These are phyloP conservation scores for Dendrobium officinale DNA, from an alignment of 106 monocot genomes.

Conservation along the genomic window DNA sequence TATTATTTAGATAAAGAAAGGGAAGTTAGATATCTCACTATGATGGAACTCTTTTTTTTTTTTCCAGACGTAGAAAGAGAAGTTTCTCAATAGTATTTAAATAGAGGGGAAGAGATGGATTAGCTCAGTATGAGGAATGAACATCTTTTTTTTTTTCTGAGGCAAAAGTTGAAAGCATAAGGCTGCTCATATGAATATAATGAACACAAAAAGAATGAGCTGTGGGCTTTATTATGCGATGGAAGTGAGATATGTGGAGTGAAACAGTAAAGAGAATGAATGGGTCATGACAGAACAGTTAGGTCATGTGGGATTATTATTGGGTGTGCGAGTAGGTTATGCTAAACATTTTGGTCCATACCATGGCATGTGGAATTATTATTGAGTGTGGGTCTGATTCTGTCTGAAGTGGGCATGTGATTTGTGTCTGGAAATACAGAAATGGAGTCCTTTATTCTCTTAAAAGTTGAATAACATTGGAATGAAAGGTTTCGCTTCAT, in stretches of 20 bases:
- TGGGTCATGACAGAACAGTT: background rate
- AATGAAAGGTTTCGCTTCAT: background rate
- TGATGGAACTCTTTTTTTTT: no score
- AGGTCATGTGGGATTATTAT: background rate
- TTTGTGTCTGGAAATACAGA: background rate
- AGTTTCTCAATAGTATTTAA: background rate
- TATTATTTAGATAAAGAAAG: no score
- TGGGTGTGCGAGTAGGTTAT: background rate
- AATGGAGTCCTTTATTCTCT: constrained; percentile 3
- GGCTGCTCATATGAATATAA: background rate
- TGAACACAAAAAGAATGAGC: constrained; percentile 1
- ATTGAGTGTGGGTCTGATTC: constrained; percentile 7
- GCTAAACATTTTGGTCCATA: constrained; percentile 1
- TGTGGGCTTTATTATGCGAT: background rate
- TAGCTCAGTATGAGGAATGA: background rate
- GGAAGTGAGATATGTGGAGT: background rate
- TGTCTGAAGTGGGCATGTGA: constrained; percentile 9
- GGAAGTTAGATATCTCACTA: no score
- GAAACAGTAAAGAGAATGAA: background rate
- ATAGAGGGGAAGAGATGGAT: background rate
- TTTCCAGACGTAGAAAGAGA: background rate
- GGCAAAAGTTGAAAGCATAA: background rate
- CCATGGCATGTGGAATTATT: constrained; percentile 2
- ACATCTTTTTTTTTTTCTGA: background rate
- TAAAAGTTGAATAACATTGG: background rate